A percentile compares a stretch with the other conserved stretches of the same genome.
Evolutionary conservation across 2,329 filamentous ascomycete genomes (phyloP).

Genomic region (Pezicula carpinea): DNA sequence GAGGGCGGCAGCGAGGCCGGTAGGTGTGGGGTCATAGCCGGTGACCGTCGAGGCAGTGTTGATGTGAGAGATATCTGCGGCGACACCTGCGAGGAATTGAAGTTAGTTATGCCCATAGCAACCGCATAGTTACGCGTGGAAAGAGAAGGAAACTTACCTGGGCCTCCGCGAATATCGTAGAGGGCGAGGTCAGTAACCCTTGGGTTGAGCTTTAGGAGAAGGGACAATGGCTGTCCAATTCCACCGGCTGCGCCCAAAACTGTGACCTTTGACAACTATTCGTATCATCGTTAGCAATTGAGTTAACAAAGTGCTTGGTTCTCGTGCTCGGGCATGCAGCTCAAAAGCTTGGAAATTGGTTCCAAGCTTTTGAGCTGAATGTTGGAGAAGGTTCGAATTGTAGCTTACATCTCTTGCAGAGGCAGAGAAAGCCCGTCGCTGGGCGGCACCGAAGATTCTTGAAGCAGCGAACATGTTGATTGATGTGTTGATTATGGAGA

Average conservation of each 20-base stretch:
- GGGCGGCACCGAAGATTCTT: constrained; percentile 51
- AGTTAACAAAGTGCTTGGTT: not conserved
- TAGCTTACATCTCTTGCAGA: constrained; percentile 69
- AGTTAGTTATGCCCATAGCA: constrained; percentile 12
- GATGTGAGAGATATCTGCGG: constrained; percentile 96
- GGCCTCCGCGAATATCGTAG: constrained; percentile 94
- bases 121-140: constrained; percentile 16
- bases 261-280: constrained; percentile 90
- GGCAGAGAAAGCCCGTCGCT: constrained; percentile 77
- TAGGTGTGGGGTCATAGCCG: constrained; percentile 76
- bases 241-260: constrained; percentile 96
- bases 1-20: constrained; percentile 73
- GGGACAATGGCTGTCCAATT: constrained; percentile 96
- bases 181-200: constrained; percentile 89
- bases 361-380: not conserved
- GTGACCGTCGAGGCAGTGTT: constrained; percentile 96
- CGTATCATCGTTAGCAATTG: constrained; percentile 18
- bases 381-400: not conserved
- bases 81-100: constrained; percentile 65
- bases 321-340: not conserved
- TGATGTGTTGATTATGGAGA: not conserved
- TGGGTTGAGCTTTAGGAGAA: constrained; percentile 98
- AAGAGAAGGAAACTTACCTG: constrained; percentile 57
- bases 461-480: constrained; percentile 70
- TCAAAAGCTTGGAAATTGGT: not conserved